These are phyloP conservation scores for Verticillium nonalfalfae DNA, from an alignment of 2,329 filamentous ascomycete genomes.

Conservation along the genomic window DNA sequence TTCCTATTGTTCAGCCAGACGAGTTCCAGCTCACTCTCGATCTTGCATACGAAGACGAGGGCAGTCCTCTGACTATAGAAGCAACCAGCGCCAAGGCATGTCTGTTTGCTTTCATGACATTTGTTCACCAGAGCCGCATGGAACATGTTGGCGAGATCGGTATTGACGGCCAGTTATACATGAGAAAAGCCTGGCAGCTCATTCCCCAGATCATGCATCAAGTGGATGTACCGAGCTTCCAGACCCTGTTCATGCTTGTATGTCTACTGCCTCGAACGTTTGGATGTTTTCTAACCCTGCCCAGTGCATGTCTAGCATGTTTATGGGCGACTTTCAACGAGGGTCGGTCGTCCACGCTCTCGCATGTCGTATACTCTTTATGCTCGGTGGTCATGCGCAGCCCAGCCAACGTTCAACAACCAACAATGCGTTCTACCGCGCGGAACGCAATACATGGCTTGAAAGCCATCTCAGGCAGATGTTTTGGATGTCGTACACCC, in stretches of 20 bases:
- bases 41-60: conserved; percentile 30
- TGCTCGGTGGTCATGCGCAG: conserved; percentile 37
- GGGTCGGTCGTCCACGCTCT: conserved; percentile 35
- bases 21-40: conserved; percentile 39
- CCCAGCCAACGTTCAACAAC: conserved; percentile 6
- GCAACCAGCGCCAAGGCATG: conserved; percentile 34
- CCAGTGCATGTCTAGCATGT: conserved; percentile 34
- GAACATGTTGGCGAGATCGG: conserved; percentile 5
- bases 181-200: conserved; percentile 32
- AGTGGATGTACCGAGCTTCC: conserved; percentile 33
- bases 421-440: conserved; percentile 4
- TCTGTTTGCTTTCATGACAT: conserved; percentile 39
- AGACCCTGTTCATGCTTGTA: conserved; percentile 42
- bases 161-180: conserved; percentile 33
- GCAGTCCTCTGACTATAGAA: conserved; percentile 13
- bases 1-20: conserved; percentile 40
- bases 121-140: conserved; percentile 20
- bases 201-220: conserved; percentile 35
- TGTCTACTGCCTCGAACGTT: conserved; percentile 11
- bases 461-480: conserved; percentile 27
- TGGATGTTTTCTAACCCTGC: background rate
- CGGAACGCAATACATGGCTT: conserved; percentile 13
- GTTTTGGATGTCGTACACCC: conserved; percentile 49
- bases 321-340: conserved; percentile 38
- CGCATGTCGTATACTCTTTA: conserved; percentile 40